Percentiles rank a stretch among this genome's conserved stretches.
phyloP scores from a whole-genome alignment of 345 rosid species.

The Isatis tinctoria region DNA sequence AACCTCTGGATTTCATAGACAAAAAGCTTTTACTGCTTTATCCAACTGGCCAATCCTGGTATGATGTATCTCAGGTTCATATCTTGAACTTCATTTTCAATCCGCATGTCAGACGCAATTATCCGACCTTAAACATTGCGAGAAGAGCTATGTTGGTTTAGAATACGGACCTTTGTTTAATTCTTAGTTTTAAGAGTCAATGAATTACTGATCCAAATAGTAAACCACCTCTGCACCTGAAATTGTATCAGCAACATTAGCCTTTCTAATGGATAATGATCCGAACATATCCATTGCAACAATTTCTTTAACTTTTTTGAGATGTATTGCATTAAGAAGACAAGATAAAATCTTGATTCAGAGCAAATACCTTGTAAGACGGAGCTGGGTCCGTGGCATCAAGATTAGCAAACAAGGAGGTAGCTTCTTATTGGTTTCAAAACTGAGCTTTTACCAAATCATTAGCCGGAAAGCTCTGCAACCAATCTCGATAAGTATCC shows the following conservation, averaged over 20 bases:
- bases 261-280: background rate
- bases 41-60: background rate
- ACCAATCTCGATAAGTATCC: background rate
- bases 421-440: slow-evolving; percentile 12
- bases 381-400: slow-evolving; percentile 14
- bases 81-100: background rate
- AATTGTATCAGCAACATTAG: background rate
- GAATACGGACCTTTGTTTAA: background rate
- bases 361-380: slow-evolving; percentile 17
- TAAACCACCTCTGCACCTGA: background rate
- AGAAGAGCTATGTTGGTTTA: background rate
- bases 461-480: slow-evolving; percentile 2
- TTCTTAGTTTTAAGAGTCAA: background rate
- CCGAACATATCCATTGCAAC: background rate
- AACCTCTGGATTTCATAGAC: background rate
- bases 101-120: background rate
- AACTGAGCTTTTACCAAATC: slow-evolving; percentile 13
- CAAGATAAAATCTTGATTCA: background rate
- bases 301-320: background rate
- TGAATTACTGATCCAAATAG: background rate
- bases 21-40: background rate
- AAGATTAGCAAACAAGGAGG: slow-evolving; percentile 9
- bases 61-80: background rate
- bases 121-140: background rate
- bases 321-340: background rate